Base-by-base conservation (phyloP, 1,139 yeast genomes). In the Entelexis paramagnoliae region DNA sequence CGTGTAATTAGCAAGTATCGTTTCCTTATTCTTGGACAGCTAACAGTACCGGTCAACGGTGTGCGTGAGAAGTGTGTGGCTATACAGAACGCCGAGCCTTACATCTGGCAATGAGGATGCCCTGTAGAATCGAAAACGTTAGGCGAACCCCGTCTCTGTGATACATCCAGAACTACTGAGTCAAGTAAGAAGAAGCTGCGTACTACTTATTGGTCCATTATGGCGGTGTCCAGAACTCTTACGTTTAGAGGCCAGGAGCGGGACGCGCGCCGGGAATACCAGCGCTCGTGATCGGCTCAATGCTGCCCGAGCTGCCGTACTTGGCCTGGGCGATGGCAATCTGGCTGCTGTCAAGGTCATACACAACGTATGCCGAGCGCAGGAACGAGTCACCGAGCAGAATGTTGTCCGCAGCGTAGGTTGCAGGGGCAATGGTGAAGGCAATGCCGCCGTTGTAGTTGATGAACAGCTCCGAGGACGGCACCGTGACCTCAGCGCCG, bases 301-400 rank as follows among this genome's bases (percentile, higher is more conserved):
- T 28, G n/a, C 24, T 13, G 24, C 34, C 26, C 14, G 20, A 17
- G 40, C 28, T 11, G 9, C 10, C 19, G 28, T 36, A 20, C 10
- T 13, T 8, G 11, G 28, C 40, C 40, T 36, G 83, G 2, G 88
- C 95, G 52, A 87, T 57, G 1, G 80, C 79, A 32, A 85, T 70
- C 62, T 79, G 77, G 48, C 68, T 65, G 59, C 75, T 76, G 33
- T 81, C 88, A 55, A 84, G 69, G 65, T 87, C 89, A 61, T 77
- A 86, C 41, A 86, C 95, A 51, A 81, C 77, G 64, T 87, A 87
- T 10, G 85, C 88, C 50, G 77, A 72, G 55, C 86, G 74, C 60
- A 88, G 69, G 67, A 86, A 80, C 32, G 80, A 76, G 66, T 85
- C 95, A 46, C 96, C 96, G n/a, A 86, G 64, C 14, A 78, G 34